Percentiles rank a stretch among this genome's conserved stretches.
These are phyloP conservation scores for Ampelomyces quisqualis DNA, from an alignment of 2,329 filamentous ascomycete species.

Conservation along the genomic window DNA sequence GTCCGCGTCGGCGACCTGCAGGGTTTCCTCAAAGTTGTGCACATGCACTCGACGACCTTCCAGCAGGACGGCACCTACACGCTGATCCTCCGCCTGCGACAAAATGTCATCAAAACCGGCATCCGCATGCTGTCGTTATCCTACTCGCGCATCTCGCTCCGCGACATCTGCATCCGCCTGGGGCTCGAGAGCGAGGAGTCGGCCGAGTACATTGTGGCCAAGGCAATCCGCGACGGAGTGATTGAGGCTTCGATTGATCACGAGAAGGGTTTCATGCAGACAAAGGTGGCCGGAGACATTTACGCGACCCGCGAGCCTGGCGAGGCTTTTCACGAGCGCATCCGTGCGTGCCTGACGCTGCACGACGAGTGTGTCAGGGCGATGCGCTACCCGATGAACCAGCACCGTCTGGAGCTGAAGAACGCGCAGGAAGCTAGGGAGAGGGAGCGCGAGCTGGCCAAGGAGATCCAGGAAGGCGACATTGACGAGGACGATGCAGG, in stretches of 20 bases:
- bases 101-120: constrained; percentile 99
- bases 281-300: constrained; percentile 92
- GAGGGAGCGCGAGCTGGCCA: constrained; percentile 92
- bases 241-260: constrained; percentile 94
- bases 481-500: constrained; percentile 95
- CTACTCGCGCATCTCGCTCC: constrained; percentile 93
- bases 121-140: constrained; percentile 99
- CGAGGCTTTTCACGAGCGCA: constrained; percentile 96
- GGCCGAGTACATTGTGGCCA: constrained; percentile 98
- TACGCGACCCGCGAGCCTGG: constrained; percentile 95
- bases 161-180: constrained; percentile 94
- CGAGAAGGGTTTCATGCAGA: constrained; percentile 97
- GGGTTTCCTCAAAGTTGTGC: constrained; percentile 85
- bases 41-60: constrained; percentile 79
- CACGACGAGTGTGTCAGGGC: constrained; percentile 99
- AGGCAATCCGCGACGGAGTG: constrained; percentile 95
- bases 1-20: constrained; percentile 95
- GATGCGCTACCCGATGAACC: constrained; percentile 99
- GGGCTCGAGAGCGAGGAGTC: constrained; percentile 95
- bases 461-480: constrained; percentile 98
- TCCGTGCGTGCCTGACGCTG: constrained; percentile 83
- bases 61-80: constrained; percentile 93
- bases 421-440: constrained; percentile 98
- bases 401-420: constrained; percentile 94
- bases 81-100: constrained; percentile 86